Conservation (phyloP, 1,284 basidiomycete species). For the Sporisorium iseilematis-ciliati region DNA sequence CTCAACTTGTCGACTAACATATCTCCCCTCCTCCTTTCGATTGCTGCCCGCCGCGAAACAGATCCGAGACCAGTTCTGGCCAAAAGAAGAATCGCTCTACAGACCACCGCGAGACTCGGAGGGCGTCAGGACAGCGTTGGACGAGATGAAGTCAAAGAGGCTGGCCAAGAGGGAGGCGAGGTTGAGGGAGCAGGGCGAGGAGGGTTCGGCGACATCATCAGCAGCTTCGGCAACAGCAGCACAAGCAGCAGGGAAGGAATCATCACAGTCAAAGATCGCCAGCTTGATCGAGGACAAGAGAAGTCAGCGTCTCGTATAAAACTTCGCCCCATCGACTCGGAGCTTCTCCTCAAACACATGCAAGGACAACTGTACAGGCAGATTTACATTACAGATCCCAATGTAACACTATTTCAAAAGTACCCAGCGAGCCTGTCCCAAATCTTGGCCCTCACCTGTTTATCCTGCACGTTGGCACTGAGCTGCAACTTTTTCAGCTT, state of each 20-base stretch:
- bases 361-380: neutral
- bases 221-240: neutral
- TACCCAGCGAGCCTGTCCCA: slow-evolving; percentile 38
- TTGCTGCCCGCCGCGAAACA: too few species aligned
- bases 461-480: slow-evolving; percentile 31
- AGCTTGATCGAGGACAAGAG: slow-evolving; percentile 19
- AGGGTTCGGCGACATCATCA: neutral
- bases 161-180: slow-evolving; percentile 48
- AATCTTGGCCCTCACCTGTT: slow-evolving; percentile 15
- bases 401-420: slow-evolving; percentile 18
- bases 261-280: slow-evolving; percentile 8
- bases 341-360: neutral
- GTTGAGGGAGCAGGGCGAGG: slow-evolving; percentile 17
- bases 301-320: slow-evolving; percentile 20
- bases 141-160: slow-evolving; percentile 51
- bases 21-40: neutral
- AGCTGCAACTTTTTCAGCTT: slow-evolving; percentile 33
- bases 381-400: too few species aligned
- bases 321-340: neutral
- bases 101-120: slow-evolving; percentile 50
- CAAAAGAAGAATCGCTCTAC: slow-evolving; percentile 54
- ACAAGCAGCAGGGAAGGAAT: neutral
- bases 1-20: neutral
- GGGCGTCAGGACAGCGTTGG: slow-evolving; percentile 48
- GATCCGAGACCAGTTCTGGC: slow-evolving; percentile 64